These are phyloP conservation scores for Fusarium sp. DNA, from an alignment of 2,329 filamentous ascomycete species.

Conservation along the genomic window DNA sequence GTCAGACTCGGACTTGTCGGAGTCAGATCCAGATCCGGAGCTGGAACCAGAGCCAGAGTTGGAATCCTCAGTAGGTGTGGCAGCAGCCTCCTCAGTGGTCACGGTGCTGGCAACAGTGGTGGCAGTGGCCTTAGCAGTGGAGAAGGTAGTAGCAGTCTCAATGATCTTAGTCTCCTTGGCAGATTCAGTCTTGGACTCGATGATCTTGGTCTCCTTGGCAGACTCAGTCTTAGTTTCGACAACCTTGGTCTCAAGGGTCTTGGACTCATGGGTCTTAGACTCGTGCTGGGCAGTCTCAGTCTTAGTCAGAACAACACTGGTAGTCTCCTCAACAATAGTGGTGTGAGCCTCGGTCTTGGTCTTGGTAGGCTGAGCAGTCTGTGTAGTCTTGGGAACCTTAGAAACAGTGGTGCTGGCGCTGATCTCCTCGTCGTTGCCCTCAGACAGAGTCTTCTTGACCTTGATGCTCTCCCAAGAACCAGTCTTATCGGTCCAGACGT, in stretches of 20 bases:
- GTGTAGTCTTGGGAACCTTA: conserved; percentile 28
- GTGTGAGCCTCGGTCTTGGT: conserved; percentile 27
- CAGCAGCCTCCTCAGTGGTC: conserved; percentile 17
- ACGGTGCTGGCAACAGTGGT: conserved; percentile 24
- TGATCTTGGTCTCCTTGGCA: conserved; percentile 4
- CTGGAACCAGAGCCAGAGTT: conserved; percentile 8
- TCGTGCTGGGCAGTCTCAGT: conserved; percentile 16
- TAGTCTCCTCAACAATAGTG: conserved; percentile 25
- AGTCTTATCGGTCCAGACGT: conserved; percentile 62
- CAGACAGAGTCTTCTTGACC: conserved; percentile 55
- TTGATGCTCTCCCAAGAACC: conserved; percentile 65
- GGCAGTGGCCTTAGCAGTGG: conserved; percentile 25
- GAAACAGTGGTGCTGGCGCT: conserved; percentile 34
- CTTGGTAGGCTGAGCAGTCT: conserved; percentile 28
- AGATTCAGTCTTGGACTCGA: conserved; percentile 6
- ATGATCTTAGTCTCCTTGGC: conserved; percentile 14
- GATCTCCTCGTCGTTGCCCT: conserved; percentile 36
- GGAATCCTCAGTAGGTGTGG: conserved; percentile 20
- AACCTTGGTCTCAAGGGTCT: neutral
- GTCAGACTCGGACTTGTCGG: neutral
- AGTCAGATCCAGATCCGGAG: conserved; percentile 14
- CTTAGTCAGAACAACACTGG: conserved; percentile 26
- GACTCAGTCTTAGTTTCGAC: conserved; percentile 6
- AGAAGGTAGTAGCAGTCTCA: conserved; percentile 4
- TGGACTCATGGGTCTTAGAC: conserved; percentile 11